Evolutionary conservation across 1,284 basidiomycete genomes (phyloP).

Genomic region (Trametes pubescens): DNA sequence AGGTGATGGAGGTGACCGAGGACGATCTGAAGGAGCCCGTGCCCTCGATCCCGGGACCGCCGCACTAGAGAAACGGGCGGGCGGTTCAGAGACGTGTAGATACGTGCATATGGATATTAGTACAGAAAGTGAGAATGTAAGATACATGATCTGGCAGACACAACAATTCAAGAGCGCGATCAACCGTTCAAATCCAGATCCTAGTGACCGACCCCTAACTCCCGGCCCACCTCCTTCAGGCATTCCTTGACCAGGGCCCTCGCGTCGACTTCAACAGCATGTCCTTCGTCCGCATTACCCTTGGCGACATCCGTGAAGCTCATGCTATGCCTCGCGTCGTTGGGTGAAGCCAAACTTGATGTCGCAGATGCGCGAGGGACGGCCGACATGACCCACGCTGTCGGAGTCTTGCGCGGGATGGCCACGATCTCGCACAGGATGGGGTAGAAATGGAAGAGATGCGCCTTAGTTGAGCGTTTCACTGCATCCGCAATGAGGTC

Average conservation of each 20-base stretch:
- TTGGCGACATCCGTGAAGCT: constrained; percentile 37
- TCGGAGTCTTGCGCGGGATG: constrained; percentile 68
- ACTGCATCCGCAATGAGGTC: constrained; percentile 71
- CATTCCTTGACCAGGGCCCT: constrained; percentile 73
- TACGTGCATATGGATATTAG: constrained; percentile 15
- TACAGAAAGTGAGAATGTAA: constrained; percentile 15
- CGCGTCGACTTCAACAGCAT: constrained; percentile 66
- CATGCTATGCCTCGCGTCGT: constrained; percentile 26
- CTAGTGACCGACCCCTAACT: constrained; percentile 60
- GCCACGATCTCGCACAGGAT: constrained; percentile 82
- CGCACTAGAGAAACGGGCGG: constrained; percentile 16
- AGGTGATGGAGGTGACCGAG: constrained; percentile 61
- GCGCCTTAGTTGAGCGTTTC: constrained; percentile 76
- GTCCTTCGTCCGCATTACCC: constrained; percentile 43
- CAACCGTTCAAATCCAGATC: not conserved
- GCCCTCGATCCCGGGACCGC: constrained; percentile 36
- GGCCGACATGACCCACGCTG: constrained; percentile 62
- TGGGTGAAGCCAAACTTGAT: constrained; percentile 21
- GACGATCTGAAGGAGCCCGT: constrained; percentile 51
- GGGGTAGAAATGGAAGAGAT: constrained; percentile 87
- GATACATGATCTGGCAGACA: constrained; percentile 12
- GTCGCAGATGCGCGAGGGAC: constrained; percentile 20
- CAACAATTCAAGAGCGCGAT: not conserved
- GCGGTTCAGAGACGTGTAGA: not conserved
- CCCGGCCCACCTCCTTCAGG: constrained; percentile 75